These are phyloP conservation scores for Schoenoplectus tabernaemontani DNA, from an alignment of 202 grass and related monocot genomes.

Conservation along the genomic window DNA sequence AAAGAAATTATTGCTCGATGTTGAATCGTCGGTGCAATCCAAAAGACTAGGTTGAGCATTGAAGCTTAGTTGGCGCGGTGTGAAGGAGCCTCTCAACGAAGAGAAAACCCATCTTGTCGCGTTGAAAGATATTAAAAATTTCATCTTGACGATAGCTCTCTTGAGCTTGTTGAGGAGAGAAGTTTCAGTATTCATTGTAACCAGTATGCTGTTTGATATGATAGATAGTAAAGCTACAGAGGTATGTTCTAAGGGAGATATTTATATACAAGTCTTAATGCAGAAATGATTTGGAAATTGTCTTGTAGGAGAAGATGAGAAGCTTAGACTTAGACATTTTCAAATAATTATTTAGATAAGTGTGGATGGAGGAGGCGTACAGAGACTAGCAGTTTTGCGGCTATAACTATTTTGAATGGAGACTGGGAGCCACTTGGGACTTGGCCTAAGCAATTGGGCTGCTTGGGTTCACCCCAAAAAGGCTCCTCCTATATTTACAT, in stretches of 20 bases:
- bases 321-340: background rate
- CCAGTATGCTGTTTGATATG: background rate
- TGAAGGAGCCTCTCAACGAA: slow-evolving; percentile 14
- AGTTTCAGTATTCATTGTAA: background rate
- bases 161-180: slow-evolving; percentile 33
- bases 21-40: slow-evolving; percentile 11
- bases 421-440: background rate
- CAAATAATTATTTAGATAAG: background rate
- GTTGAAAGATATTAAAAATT: slow-evolving; percentile 61
- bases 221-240: background rate
- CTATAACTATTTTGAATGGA: background rate
- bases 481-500: background rate
- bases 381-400: background rate
- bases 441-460: background rate
- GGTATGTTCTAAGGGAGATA: background rate
- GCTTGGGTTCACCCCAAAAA: background rate
- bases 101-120: slow-evolving; percentile 50
- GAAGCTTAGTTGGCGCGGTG: slow-evolving; percentile 34
- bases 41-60: slow-evolving; percentile 33
- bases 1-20: background rate
- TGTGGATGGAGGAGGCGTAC: background rate
- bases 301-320: background rate
- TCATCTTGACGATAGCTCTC: slow-evolving; percentile 50
- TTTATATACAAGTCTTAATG: background rate
- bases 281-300: background rate